Conservation (phyloP, 2,329 filamentous ascomycete species). For the Lachnellula occidentalis region DNA sequence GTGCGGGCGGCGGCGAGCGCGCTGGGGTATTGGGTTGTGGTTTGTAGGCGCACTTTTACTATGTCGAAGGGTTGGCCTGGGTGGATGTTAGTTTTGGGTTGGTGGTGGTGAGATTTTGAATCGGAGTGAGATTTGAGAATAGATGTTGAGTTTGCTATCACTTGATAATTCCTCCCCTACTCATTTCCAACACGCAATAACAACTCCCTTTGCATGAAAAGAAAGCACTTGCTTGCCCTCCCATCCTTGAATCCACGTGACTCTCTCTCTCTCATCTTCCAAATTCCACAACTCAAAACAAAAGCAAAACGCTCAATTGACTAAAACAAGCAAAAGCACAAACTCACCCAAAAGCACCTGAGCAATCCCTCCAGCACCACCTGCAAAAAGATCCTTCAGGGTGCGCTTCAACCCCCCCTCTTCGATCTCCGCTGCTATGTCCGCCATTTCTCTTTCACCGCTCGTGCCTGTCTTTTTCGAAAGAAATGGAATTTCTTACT, state of each 20-base stretch:
- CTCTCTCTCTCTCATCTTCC: background rate
- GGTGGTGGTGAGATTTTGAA: background rate
- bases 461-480: constrained; percentile 1
- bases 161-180: background rate
- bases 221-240: background rate
- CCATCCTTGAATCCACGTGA: background rate
- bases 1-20: constrained; percentile 75
- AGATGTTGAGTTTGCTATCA: background rate
- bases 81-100: constrained; percentile 16
- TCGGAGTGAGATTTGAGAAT: background rate
- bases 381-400: constrained; percentile 81
- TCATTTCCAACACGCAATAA: background rate
- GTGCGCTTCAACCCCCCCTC: constrained; percentile 28
- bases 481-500: too few relatives aligned
- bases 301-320: background rate
- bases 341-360: constrained; percentile 85
- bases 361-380: constrained; percentile 85
- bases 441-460: constrained; percentile 23
- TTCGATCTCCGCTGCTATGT: constrained; percentile 28
- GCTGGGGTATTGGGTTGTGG: constrained; percentile 71
- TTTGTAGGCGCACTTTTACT: constrained; percentile 95
- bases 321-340: constrained; percentile 1
- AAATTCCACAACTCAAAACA: background rate
- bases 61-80: constrained; percentile 76
- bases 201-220: background rate